phyloP scores from a whole-genome alignment of 2,329 filamentous ascomycete species.

The Didymella sp. region DNA sequence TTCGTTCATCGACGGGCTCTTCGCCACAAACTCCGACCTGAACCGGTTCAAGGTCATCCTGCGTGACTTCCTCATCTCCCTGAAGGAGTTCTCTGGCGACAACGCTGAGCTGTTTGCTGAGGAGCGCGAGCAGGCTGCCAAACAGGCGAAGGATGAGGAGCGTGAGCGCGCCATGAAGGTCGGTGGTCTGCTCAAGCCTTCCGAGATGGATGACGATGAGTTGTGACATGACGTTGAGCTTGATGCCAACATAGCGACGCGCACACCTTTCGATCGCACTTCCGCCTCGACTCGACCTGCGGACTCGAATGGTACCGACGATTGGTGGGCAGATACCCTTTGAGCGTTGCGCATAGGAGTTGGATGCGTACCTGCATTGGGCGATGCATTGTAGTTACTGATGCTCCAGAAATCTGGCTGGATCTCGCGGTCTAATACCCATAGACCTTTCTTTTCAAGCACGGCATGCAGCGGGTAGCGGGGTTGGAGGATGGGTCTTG shows the following conservation, averaged over 20 bases:
- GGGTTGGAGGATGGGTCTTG: conserved; percentile 34
- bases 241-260: conserved; percentile 44
- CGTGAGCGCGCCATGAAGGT: conserved; percentile 93
- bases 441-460: conserved; percentile 31
- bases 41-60: conserved; percentile 95
- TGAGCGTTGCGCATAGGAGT: not conserved
- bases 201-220: conserved; percentile 85
- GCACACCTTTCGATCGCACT: conserved; percentile 46
- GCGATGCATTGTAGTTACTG: conserved; percentile 20
- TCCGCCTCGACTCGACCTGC: conserved; percentile 17
- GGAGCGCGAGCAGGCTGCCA: conserved; percentile 91
- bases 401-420: conserved; percentile 3
- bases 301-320: conserved; percentile 53
- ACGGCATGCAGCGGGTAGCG: conserved; percentile 27
- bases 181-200: conserved; percentile 92
- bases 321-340: conserved; percentile 19
- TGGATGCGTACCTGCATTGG: conserved; percentile 17
- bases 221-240: conserved; percentile 73
- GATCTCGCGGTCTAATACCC: conserved; percentile 33
- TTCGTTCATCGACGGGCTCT: conserved; percentile 87
- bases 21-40: conserved; percentile 85
- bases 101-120: conserved; percentile 93
- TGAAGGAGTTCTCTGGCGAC: conserved; percentile 96
- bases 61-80: conserved; percentile 94
- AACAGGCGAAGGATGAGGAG: conserved; percentile 84